Percentiles rank a stretch among this genome's conserved stretches.
These are phyloP conservation scores for Pseudonitzschia multistriata DNA, from an alignment of 108 stramenopile genomes.

Conservation along the genomic window DNA sequence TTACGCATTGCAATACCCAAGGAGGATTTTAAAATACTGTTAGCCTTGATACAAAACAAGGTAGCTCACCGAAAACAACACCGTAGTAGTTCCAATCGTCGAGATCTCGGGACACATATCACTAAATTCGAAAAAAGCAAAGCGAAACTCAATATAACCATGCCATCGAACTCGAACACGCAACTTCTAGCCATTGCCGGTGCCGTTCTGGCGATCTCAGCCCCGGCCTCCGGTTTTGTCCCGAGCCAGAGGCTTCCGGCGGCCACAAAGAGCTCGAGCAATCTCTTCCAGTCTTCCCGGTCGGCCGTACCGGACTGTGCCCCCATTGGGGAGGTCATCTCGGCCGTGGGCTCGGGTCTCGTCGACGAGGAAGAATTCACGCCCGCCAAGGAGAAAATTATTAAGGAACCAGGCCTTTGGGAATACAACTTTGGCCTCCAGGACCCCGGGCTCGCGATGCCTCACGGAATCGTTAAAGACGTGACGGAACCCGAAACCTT, in stretches of 20 bases:
- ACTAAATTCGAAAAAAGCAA: no score
- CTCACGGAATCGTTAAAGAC: slow-evolving; percentile 65
- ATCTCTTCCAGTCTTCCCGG: slow-evolving; percentile 8
- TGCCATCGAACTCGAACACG: neutral
- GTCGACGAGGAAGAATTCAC: slow-evolving; percentile 18
- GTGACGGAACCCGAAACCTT: slow-evolving; percentile 70
- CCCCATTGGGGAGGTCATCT: slow-evolving; percentile 26
- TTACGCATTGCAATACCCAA: no score
- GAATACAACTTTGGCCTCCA: slow-evolving; percentile 92
- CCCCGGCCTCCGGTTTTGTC: slow-evolving; percentile 8
- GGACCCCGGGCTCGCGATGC: slow-evolving; percentile 68
- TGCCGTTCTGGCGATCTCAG: neutral
- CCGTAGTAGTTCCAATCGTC: no score
- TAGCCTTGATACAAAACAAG: neutral
- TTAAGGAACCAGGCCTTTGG: slow-evolving; percentile 82
- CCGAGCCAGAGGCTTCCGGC: slow-evolving; percentile 20
- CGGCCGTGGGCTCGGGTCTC: slow-evolving; percentile 12
- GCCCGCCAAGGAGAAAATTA: slow-evolving; percentile 55
- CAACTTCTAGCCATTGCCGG: neutral
- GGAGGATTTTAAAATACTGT: neutral
- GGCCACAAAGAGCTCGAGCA: slow-evolving; percentile 5
- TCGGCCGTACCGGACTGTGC: slow-evolving; percentile 21
- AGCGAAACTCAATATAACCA: no score
- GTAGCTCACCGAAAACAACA: no score
- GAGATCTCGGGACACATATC: no score